phyloP scores from a whole-genome alignment of 352 stramenopile genomes.

The Pythium sp. region DNA sequence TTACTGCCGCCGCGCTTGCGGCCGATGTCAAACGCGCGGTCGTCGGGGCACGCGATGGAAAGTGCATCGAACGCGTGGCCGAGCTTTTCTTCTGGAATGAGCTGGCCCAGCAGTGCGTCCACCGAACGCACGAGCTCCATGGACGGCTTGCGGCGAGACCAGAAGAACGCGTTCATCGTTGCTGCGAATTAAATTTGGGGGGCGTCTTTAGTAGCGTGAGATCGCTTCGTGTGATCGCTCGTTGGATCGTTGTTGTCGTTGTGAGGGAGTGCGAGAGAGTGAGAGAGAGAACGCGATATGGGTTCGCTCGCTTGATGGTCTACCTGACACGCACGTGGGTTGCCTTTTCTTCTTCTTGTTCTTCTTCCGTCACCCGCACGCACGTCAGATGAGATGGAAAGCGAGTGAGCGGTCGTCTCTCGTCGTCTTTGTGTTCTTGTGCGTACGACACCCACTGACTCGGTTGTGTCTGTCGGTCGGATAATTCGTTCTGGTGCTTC shows the following conservation, averaged over 20 bases:
- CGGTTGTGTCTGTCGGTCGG: background rate
- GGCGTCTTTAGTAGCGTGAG: background rate
- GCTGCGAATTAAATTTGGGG: slow-evolving; percentile 9
- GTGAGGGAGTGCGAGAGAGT: background rate
- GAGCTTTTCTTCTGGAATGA: slow-evolving; percentile 62
- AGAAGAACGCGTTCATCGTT: slow-evolving; percentile 79
- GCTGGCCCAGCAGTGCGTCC: slow-evolving; percentile 51
- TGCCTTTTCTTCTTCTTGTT: slow-evolving; percentile 1
- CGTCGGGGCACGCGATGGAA: slow-evolving; percentile 28
- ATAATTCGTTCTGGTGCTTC: slow-evolving; percentile 1
- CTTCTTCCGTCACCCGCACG: background rate
- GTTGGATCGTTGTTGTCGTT: slow-evolving; percentile 3
- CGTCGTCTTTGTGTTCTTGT: background rate
- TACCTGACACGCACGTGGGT: background rate
- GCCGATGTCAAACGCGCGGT: slow-evolving; percentile 28
- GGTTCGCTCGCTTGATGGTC: slow-evolving; percentile 7
- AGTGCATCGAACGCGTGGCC: slow-evolving; percentile 47
- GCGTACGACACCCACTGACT: background rate
- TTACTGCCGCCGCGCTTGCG: slow-evolving; percentile 16
- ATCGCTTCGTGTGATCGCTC: background rate
- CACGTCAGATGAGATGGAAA: slow-evolving; percentile 2
- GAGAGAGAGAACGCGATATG: background rate
- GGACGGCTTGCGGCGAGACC: slow-evolving; percentile 63
- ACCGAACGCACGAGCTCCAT: slow-evolving; percentile 73
- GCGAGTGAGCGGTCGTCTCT: background rate